Evolutionary conservation across 495 filamentous ascomycete genomes (phyloP).

Genomic region (Parathielavia appendiculata): DNA sequence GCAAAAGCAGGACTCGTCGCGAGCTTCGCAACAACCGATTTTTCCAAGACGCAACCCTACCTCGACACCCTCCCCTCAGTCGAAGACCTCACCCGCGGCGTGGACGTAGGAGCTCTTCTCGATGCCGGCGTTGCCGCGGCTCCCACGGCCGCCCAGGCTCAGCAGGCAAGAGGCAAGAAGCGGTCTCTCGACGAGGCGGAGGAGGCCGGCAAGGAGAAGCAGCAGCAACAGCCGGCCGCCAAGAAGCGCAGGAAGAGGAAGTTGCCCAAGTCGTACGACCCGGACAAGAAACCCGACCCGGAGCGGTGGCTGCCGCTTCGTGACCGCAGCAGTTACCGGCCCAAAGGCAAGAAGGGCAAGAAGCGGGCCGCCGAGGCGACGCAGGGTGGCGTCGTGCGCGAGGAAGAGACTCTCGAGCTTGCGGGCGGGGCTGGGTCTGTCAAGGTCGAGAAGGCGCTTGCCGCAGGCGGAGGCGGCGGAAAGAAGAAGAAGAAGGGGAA

Average conservation of each 20-base stretch:
- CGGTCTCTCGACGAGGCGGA: slow-evolving; percentile 26
- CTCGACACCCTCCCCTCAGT: slow-evolving; percentile 60
- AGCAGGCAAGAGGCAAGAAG: slow-evolving; percentile 25
- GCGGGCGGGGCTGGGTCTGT: slow-evolving; percentile 58
- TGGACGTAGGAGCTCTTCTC: slow-evolving; percentile 68
- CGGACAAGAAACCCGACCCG: slow-evolving; percentile 70
- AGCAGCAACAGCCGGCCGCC: slow-evolving; percentile 51
- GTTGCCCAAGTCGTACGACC: slow-evolving; percentile 73
- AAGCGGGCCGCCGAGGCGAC: slow-evolving; percentile 70
- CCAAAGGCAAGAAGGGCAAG: slow-evolving; percentile 88
- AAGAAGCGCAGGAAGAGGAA: slow-evolving; percentile 66
- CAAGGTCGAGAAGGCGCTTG: slow-evolving; percentile 50
- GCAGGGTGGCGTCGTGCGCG: slow-evolving; percentile 74
- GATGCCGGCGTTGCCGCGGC: slow-evolving; percentile 67
- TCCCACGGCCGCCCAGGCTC: slow-evolving; percentile 32
- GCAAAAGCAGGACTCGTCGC: slow-evolving; percentile 79
- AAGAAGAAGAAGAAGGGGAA: slow-evolving; percentile 66
- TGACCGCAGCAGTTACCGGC: slow-evolving; percentile 81
- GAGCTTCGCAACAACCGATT: slow-evolving; percentile 65
- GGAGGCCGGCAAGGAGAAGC: slow-evolving; percentile 55
- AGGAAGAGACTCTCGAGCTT: slow-evolving; percentile 59
- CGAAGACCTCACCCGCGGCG: slow-evolving; percentile 56
- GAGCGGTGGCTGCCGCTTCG: slow-evolving; percentile 90
- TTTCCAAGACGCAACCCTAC: slow-evolving; percentile 54
- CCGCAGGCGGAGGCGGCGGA: slow-evolving; percentile 37